Conservation (phyloP, 257 asterid species). For the Salvia hispanica region DNA sequence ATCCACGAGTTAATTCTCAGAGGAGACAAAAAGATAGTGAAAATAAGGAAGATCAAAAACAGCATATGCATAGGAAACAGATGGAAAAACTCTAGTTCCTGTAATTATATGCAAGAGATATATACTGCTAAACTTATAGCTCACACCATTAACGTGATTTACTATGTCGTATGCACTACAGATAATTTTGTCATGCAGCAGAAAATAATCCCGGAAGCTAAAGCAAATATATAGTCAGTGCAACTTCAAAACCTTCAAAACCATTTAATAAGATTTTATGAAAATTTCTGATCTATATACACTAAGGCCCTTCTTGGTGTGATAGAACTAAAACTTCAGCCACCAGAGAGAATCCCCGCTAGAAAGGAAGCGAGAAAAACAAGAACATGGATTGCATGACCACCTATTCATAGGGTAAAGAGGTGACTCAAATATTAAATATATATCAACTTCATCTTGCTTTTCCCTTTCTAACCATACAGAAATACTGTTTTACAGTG, state of each 20-base stretch:
- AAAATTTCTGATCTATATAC: no score
- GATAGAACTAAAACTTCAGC: neutral
- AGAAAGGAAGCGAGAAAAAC: neutral
- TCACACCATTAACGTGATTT: constrained; percentile 10
- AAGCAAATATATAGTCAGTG: neutral
- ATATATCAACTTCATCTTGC: constrained; percentile 3
- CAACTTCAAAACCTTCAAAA: constrained; percentile 13
- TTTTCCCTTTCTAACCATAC: constrained; percentile 6
- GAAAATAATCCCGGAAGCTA: neutral
- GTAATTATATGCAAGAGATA: neutral
- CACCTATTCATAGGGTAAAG: neutral
- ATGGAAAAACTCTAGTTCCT: constrained; percentile 17
- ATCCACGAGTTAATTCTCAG: constrained; percentile 10
- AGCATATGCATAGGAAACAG: constrained; percentile 10
- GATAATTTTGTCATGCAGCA: constrained; percentile 10
- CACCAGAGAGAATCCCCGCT: neutral
- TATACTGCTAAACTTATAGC: neutral
- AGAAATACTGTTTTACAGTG: neutral
- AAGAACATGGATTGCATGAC: neutral
- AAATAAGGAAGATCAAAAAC: constrained; percentile 18
- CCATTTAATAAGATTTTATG: neutral
- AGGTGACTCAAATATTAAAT: neutral
- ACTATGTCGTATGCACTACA: neutral
- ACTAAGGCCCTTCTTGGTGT: no score
- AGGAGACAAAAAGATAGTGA: neutral